Evolutionary conservation across 805 yeast species (phyloP), one percentile per base, ranked within the genome.

Genomic region (Saturnispora kantuleensis): DNA sequence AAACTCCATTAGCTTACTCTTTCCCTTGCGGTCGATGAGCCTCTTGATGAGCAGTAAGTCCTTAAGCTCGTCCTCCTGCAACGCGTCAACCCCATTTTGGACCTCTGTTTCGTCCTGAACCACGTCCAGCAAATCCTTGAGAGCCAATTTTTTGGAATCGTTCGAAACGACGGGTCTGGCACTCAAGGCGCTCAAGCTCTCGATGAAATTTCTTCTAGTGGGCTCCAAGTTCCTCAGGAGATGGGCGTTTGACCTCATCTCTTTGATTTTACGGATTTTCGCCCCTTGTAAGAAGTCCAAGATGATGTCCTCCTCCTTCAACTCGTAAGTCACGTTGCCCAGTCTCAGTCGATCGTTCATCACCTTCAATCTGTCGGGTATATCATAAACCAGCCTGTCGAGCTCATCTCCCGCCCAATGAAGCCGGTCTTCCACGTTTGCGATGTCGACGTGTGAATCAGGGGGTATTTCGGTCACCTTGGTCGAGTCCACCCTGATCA

Each of bases 1-100:
- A 57, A 86, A 82, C 37, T 73, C 61, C 50, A 85, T 42, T 37
- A 88, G 60, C 39, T 74, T 72, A 4, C 78, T 85, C 52, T 74
- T 73, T 1, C 95, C 95, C 59, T 84, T 88, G 35, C 74, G 48
- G 50, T 76, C 71, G 60, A 89, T 71, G 42, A 89, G 63, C 52
- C 68, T 65, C 54, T 77, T 80, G 37, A 88, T 73, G 18, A 75
- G 65, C 32, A 67, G 48, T 26, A 84, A 65, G 41, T 79, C 79
- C 3, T 63, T 56, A 1, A 74, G 35, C 51, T 82, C 89, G 1
- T 40, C 29, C 31, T 59, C 53, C 3, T 55, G 28, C 15, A 52
- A 42, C 41, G 39, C 36, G 10, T 32, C 46, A 3, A 30, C 11
- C 15, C 46, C 53, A 42, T 49, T 33, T 29, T 52, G 52, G 9